Conservation (phyloP, 1,284 basidiomycete genomes). For the Ustilago trichophora region DNA sequence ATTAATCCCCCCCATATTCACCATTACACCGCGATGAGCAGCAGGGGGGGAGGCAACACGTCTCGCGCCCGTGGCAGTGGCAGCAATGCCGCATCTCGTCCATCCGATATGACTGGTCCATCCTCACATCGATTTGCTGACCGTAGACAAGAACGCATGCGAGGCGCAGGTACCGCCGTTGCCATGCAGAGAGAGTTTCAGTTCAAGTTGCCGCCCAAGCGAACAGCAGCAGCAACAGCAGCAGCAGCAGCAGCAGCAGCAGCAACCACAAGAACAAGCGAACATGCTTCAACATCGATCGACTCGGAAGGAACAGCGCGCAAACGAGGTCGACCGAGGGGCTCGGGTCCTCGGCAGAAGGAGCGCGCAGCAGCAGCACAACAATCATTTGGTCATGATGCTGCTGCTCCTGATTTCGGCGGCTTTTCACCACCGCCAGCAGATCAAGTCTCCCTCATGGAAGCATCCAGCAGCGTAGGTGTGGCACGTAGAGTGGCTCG, state of each 20-base stretch:
- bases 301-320: slow-evolving; percentile 9
- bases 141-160: slow-evolving; percentile 45
- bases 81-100: slow-evolving; percentile 9
- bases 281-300: slow-evolving; percentile 11
- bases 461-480: slow-evolving; percentile 35
- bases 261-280: slow-evolving; percentile 9
- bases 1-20: neutral
- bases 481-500: slow-evolving; percentile 16
- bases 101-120: slow-evolving; percentile 13
- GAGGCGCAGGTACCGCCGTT: slow-evolving; percentile 43
- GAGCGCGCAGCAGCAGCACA: slow-evolving; percentile 11
- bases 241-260: slow-evolving; percentile 5
- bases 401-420: neutral
- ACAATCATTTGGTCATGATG: slow-evolving; percentile 7
- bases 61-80: slow-evolving; percentile 9
- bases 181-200: slow-evolving; percentile 48
- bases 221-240: slow-evolving; percentile 7
- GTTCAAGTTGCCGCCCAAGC: slow-evolving; percentile 34
- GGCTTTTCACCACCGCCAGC: slow-evolving; percentile 1
- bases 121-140: slow-evolving; percentile 42
- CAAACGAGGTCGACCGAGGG: slow-evolving; percentile 17
- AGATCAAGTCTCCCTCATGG: slow-evolving; percentile 9
- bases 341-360: slow-evolving; percentile 16
- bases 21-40: slow-evolving; percentile 20
- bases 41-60: slow-evolving; percentile 3